Base-by-base conservation (phyloP, 2,329 filamentous ascomycete genomes). In the Colletotrichum aenigma region DNA sequence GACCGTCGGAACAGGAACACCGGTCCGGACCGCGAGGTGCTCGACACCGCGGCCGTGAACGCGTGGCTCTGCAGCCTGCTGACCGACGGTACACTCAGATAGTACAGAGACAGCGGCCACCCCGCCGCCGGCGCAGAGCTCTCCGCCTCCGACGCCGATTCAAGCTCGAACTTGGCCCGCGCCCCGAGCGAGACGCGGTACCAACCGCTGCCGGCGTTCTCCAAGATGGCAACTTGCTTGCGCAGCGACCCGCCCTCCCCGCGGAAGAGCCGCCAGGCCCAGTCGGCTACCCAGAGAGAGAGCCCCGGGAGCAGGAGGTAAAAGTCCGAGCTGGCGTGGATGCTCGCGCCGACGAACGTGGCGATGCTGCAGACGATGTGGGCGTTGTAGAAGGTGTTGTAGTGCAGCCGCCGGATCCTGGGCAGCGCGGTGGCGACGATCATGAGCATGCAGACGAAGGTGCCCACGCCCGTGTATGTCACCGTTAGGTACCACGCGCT, bases 311-410 rank as follows among this genome's bases (percentile, higher is more conserved):
- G 21, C 6, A 78, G 74, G 15, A 76, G 70, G 24, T 78, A 78
- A 38, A 78, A 78, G 61, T 78, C 68, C 4, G 76, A 77, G 68
- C 76, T 78, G 18, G 77, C 68, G 32, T 78, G 77, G 8, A 77
- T 34, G 26, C 74, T 72, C 2, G 67, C 52, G 7, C 48, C 61
- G 24, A 75, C 2, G 13, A 78, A 77, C 4, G 67, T 67, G 15
- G 56, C 56, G 32, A 64, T 9, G 34, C 76, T 75, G 21, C 48
- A 68, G 3, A 70, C 28, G 13, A 78, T 24, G 43, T 78, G 77
- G 15, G 64, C 28, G 48, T 77, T 77, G 56, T 77, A 78, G n/a
- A 77, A 78, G 2, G 66, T 34, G 36, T 78, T 77, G 26, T 78
- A 78, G 28, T 67, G 66, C 13, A 26, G 70, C 12, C 77, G 64